Conservation (phyloP, 1,284 basidiomycete species). For the Moesziomyces sp. region DNA sequence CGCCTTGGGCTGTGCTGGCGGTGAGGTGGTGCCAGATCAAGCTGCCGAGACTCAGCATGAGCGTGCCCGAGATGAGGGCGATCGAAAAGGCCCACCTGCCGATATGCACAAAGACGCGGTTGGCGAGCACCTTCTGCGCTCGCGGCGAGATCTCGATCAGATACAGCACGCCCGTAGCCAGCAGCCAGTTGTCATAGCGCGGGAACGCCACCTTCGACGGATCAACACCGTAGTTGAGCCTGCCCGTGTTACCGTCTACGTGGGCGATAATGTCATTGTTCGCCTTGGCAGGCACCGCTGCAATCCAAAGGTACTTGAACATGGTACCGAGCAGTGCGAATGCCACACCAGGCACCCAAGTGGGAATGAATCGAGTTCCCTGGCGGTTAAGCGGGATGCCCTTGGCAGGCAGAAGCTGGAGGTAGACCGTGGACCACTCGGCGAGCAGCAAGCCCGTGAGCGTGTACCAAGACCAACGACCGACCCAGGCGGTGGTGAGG, state of each 20-base stretch:
- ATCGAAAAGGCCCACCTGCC: slow-evolving; percentile 51
- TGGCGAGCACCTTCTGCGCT: slow-evolving; percentile 14
- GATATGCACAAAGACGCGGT: slow-evolving; percentile 17
- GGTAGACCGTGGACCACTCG: slow-evolving; percentile 50
- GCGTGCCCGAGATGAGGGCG: slow-evolving; percentile 45
- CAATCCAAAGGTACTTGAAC: slow-evolving; percentile 58
- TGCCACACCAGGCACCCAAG: slow-evolving; percentile 27
- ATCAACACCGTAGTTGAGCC: slow-evolving; percentile 36
- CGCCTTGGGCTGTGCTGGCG: background rate
- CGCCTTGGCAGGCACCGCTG: slow-evolving; percentile 22
- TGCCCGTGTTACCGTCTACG: slow-evolving; percentile 43
- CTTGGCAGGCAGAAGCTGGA: slow-evolving; percentile 20
- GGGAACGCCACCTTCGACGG: slow-evolving; percentile 32
- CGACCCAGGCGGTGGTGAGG: slow-evolving; percentile 54
- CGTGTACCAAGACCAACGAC: slow-evolving; percentile 55
- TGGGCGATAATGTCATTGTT: slow-evolving; percentile 43
- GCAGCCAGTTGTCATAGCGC: slow-evolving; percentile 56
- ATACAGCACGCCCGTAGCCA: slow-evolving; percentile 41
- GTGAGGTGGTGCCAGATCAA: slow-evolving; percentile 27
- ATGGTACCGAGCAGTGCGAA: slow-evolving; percentile 28
- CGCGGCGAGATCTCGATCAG: slow-evolving; percentile 45
- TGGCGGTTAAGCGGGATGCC: slow-evolving; percentile 25
- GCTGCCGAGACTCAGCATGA: slow-evolving; percentile 52
- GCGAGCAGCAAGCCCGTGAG: slow-evolving; percentile 53
- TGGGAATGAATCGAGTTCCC: slow-evolving; percentile 6